These are phyloP conservation scores for Thelonectria discophora DNA, from an alignment of 2,329 filamentous ascomycete genomes.

Conservation along the genomic window DNA sequence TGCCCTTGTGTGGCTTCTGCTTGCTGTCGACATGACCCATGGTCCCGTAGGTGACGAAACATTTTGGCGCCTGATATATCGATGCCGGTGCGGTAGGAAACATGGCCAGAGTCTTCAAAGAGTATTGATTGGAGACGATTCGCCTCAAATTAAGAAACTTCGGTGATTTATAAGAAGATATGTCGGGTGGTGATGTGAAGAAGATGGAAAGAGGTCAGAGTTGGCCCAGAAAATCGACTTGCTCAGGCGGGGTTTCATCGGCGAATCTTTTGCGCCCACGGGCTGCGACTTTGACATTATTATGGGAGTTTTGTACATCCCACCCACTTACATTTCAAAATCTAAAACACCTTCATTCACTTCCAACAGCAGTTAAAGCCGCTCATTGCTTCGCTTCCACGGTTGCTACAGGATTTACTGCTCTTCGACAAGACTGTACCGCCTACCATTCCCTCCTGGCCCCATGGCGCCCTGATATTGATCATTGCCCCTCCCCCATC, in stretches of 20 bases:
- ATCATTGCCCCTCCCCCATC: constrained; percentile 23
- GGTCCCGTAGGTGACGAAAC: constrained; percentile 74
- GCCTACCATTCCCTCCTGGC: background rate
- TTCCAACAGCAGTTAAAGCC: background rate
- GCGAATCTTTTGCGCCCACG: constrained; percentile 34
- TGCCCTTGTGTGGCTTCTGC: constrained; percentile 75
- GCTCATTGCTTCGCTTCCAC: background rate
- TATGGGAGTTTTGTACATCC: constrained; percentile 69
- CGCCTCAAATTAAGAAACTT: background rate
- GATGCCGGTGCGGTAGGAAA: constrained; percentile 55
- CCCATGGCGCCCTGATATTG: constrained; percentile 7
- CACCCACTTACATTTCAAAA: constrained; percentile 15
- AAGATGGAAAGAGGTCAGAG: background rate
- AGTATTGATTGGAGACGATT: background rate
- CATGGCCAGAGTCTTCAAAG: constrained; percentile 47
- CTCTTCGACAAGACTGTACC: background rate
- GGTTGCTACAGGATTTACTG: background rate
- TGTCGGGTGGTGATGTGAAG: background rate
- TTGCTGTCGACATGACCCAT: constrained; percentile 76
- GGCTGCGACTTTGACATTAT: constrained; percentile 39
- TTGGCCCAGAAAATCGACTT: constrained; percentile 23
- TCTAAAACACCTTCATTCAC: constrained; percentile 11
- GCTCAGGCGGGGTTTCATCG: constrained; percentile 41
- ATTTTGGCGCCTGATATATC: constrained; percentile 70
- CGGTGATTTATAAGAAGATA: background rate